Percentiles rank a stretch among this genome's conserved stretches.
These are phyloP conservation scores for Cytospora paraplurivora DNA, from an alignment of 2,329 filamentous ascomycete species.

Conservation along the genomic window DNA sequence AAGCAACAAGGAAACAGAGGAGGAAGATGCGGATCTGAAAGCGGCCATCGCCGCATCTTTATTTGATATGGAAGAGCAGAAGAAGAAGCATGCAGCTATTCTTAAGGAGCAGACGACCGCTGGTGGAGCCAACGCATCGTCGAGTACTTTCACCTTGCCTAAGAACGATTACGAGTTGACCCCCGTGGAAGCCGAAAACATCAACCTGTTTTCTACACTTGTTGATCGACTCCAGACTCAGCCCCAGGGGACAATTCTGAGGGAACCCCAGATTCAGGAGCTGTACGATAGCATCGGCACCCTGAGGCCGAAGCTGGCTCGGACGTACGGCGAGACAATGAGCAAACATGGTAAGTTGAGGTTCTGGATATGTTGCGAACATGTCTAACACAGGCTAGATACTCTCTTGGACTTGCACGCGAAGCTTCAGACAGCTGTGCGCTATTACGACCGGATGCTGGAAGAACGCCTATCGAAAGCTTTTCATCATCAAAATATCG, in stretches of 20 bases:
- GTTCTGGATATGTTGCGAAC: neutral
- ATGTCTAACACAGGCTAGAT: constrained; percentile 58
- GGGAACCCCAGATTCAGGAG: constrained; percentile 97
- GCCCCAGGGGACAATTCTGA: constrained; percentile 90
- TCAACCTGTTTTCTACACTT: constrained; percentile 90
- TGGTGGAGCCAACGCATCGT: constrained; percentile 49
- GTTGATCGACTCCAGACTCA: constrained; percentile 95
- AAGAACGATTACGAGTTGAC: constrained; percentile 96
- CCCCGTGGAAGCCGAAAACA: constrained; percentile 93
- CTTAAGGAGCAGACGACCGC: constrained; percentile 74
- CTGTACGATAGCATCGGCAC: constrained; percentile 97
- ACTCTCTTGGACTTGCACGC: constrained; percentile 91
- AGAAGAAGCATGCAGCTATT: constrained; percentile 81
- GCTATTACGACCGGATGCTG: constrained; percentile 97
- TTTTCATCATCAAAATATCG: constrained; percentile 78
- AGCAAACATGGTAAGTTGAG: constrained; percentile 84
- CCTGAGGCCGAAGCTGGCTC: constrained; percentile 86
- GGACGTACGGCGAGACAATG: constrained; percentile 98
- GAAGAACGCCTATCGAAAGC: constrained; percentile 93
- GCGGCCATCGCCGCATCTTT: constrained; percentile 94
- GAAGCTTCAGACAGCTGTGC: constrained; percentile 92
- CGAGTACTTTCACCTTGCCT: constrained; percentile 62
- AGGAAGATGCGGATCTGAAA: constrained; percentile 90
- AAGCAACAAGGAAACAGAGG: constrained; percentile 57
- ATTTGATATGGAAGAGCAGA: constrained; percentile 97